Evolutionary conservation across 305 asterid species (phyloP), one percentile per base, ranked within the genome.

Genomic region (Petunia hybrid): DNA sequence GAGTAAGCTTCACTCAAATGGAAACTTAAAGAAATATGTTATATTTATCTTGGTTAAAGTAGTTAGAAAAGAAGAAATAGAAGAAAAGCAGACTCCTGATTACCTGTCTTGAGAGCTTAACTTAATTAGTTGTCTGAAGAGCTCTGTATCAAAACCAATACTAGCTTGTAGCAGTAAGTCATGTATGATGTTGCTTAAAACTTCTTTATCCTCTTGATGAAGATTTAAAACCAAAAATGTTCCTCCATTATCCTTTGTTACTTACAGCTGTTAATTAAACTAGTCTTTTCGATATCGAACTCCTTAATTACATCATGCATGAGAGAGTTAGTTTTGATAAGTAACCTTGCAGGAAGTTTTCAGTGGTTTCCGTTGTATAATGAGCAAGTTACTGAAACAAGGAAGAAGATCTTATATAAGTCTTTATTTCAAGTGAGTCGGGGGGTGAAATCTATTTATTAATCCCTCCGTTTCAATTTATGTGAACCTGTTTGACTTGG

Each of bases 61-160:
- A 13, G 31, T 13, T 13, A 31, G 35, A 56, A 56, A 31, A 56
- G 62, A 56, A 56, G 62, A 14, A 56, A 14, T 56, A 56, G 62
- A 56, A 56, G 62, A 56, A 56, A 56, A 56, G 62, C 62, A 56
- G 35, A 56, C 62, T 56, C 62, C 62, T 53, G 16, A 53, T 53
- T 12, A 10, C 59, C 5, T 10, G 5, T 53, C n/a, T 53, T 53
- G 59, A 53, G 14, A 53, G 12, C 12, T 53, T 53, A 10, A 53
- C n/a, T 53, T 22, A 22, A 22, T 22, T 12, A 8, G 61, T 14
- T 14, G 61, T 13, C 16, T 56, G 62, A 56, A 4, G 62, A 56
- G 16, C 62, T 56, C 62, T 56, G 61, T 56, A 4, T 14, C n/a
- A 56, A 22, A 56, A 14, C 62, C 16, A n/a, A 56, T 56, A 56